A percentile compares a stretch with the other conserved stretches of the same genome.
These are phyloP conservation scores for Globisporangium spiculum DNA, from an alignment of 352 stramenopile species.

Conservation along the genomic window DNA sequence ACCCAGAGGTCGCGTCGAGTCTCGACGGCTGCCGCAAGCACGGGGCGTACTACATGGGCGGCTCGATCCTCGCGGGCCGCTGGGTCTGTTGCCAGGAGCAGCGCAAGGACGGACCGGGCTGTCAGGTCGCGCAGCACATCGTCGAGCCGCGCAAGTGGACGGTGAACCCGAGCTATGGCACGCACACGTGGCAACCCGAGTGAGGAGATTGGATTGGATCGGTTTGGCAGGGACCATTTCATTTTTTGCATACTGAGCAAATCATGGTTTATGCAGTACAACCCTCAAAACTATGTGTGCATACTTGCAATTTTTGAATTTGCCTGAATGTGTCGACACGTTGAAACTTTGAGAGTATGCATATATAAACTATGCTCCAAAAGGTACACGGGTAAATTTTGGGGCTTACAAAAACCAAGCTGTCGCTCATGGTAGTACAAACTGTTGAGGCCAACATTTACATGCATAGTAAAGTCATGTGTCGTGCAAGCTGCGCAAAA, in stretches of 20 bases:
- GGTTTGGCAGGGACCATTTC: background rate
- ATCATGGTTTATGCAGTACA: background rate
- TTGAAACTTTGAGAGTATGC: no score
- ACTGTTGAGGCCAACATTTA: no score
- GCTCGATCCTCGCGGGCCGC: constrained; percentile 33
- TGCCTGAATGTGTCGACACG: no score
- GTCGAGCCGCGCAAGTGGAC: constrained; percentile 28
- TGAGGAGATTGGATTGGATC: background rate
- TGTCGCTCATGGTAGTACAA: no score
- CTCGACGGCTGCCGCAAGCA: constrained; percentile 39
- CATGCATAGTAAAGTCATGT: no score
- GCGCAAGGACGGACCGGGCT: constrained; percentile 30
- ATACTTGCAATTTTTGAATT: no score
- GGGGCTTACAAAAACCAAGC: no score
- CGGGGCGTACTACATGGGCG: constrained; percentile 48
- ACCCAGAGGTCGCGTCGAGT: constrained; percentile 22
- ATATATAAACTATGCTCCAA: no score
- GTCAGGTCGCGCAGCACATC: constrained; percentile 33
- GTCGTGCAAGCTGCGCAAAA: no score
- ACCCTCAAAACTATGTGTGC: no score
- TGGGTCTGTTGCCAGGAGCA: constrained; percentile 58
- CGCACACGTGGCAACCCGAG: constrained; percentile 31
- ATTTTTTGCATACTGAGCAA: background rate
- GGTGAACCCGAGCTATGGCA: constrained; percentile 34
- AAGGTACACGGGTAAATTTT: no score